A percentile compares a stretch with the other conserved stretches of the same genome.
These are phyloP conservation scores for Lentinula sp. DNA, from an alignment of 768 basidiomycete species.

Conservation along the genomic window DNA sequence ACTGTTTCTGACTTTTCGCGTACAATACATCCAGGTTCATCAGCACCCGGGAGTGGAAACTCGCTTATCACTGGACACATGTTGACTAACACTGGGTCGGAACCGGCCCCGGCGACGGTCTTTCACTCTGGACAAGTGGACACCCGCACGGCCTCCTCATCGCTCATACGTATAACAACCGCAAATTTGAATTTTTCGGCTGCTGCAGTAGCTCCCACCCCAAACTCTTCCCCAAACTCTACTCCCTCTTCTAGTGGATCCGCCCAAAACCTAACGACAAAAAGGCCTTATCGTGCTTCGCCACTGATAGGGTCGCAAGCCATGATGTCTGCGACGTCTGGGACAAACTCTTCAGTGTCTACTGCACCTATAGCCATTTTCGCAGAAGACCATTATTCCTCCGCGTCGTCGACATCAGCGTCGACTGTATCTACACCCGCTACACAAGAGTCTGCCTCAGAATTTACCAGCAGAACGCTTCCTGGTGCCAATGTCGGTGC, in stretches of 20 bases:
- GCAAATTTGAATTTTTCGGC: neutral
- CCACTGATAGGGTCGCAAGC: neutral
- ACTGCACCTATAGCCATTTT: neutral
- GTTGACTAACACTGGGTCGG: neutral
- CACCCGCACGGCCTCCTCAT: neutral
- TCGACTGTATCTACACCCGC: conserved; percentile 6
- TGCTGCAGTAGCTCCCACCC: neutral
- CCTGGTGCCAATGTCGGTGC: neutral
- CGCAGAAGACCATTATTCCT: neutral
- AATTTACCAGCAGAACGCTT: neutral
- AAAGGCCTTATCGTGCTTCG: neutral
- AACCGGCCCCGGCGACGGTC: neutral
- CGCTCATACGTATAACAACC: conserved; percentile 3
- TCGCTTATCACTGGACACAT: neutral
- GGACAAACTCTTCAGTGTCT: neutral
- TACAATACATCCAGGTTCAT: neutral
- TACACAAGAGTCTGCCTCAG: conserved; percentile 1
- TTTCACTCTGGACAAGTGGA: neutral
- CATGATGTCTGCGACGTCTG: neutral
- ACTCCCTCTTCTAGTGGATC: neutral
- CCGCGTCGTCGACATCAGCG: neutral
- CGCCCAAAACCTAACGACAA: neutral
- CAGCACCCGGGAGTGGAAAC: neutral
- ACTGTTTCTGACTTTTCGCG: conserved; percentile 3
- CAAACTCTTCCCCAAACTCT: neutral